Percentiles rank a stretch among this genome's conserved stretches.
Conservation (phyloP, 352 stramenopile genomes). For the Ophiocytium majus region DNA sequence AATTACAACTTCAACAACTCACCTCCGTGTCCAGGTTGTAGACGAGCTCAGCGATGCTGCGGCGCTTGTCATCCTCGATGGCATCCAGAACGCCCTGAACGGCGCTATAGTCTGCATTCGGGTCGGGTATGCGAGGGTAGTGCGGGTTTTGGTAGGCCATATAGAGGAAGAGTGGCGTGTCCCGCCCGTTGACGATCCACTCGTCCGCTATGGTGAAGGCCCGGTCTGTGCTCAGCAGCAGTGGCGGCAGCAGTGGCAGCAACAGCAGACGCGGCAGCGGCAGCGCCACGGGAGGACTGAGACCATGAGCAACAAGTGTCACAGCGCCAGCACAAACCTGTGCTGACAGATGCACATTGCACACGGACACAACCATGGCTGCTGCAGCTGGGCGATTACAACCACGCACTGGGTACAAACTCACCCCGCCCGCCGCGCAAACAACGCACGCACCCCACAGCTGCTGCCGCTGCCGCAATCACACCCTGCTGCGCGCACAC, state of each 20-base stretch:
- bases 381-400: no score
- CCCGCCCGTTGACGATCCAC: background rate
- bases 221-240: background rate
- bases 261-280: no score
- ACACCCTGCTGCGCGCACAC: background rate
- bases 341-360: background rate
- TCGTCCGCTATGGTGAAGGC: background rate
- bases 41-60: background rate
- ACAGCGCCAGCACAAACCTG: background rate
- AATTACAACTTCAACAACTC: no score
- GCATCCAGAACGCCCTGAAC: slow-evolving; percentile 1
- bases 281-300: no score
- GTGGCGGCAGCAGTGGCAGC: no score
- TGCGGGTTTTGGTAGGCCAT: slow-evolving; percentile 32
- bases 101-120: background rate
- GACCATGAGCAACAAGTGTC: no score
- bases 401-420: no score
- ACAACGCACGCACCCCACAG: no score
- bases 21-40: slow-evolving; percentile 19
- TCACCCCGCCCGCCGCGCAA: no score
- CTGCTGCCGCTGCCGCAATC: background rate
- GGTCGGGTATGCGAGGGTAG: slow-evolving; percentile 10
- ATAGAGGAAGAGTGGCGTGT: slow-evolving; percentile 23
- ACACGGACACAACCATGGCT: no score
- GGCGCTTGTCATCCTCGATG: background rate